phyloP scores from a whole-genome alignment of 208 protist species.

The Tritrichomonas foetus region DNA sequence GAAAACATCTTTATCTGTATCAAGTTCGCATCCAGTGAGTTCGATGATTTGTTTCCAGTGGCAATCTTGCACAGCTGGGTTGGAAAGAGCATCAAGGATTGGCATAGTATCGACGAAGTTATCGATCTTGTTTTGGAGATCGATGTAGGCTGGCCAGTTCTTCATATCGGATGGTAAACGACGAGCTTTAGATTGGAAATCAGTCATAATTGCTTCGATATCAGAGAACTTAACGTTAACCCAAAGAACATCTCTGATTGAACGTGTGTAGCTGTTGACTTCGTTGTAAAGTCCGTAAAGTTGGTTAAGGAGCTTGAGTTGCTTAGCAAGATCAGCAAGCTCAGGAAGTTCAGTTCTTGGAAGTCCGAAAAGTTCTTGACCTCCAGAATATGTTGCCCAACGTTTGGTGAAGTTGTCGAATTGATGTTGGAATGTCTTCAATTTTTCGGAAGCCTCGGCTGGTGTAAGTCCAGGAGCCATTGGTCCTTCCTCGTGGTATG shows the following conservation, averaged over 20 bases:
- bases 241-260: conserved; percentile 59
- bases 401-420: conserved; percentile 85
- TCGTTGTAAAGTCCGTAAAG: conserved; percentile 67
- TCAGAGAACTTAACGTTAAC: conserved; percentile 52
- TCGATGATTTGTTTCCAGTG: conserved; percentile 69
- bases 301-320: conserved; percentile 63
- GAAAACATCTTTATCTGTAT: conserved; percentile 33
- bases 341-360: conserved; percentile 63
- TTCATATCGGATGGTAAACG: conserved; percentile 61
- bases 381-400: conserved; percentile 71
- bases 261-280: conserved; percentile 59
- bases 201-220: conserved; percentile 61
- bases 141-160: conserved; percentile 65
- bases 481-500: conserved; percentile 70
- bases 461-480: conserved; percentile 80
- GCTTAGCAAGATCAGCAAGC: conserved; percentile 54
- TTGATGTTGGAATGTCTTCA: conserved; percentile 83
- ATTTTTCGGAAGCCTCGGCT: conserved; percentile 79
- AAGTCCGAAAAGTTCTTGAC: conserved; percentile 69
- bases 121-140: conserved; percentile 67
- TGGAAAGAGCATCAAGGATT: conserved; percentile 59
- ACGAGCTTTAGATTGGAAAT: conserved; percentile 49
- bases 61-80: conserved; percentile 61
- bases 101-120: conserved; percentile 68
- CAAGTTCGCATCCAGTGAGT: conserved; percentile 53